Evolutionary conservation across 108 stramenopile species (phyloP).

Genomic region (Conticribra guillardii): DNA sequence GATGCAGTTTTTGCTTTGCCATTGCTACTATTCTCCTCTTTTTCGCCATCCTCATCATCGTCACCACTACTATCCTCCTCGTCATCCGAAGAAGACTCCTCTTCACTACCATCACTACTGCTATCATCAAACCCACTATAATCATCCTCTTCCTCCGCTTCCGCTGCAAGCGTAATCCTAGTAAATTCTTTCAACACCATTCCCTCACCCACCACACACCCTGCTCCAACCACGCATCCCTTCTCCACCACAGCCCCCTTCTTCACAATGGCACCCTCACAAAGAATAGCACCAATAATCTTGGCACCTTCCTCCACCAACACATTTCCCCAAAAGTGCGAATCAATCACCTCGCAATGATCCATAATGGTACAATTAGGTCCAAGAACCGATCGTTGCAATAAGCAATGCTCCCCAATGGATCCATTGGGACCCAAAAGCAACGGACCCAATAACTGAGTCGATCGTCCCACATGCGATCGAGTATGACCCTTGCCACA

Average conservation of each 20-base stretch:
- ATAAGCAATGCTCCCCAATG: slow-evolving; percentile 75
- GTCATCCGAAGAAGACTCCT: slow-evolving; percentile 32
- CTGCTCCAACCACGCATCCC: slow-evolving; percentile 91
- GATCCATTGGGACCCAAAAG: slow-evolving; percentile 65
- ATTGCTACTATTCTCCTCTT: not conserved
- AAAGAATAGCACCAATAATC: slow-evolving; percentile 72
- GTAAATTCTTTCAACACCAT: slow-evolving; percentile 84
- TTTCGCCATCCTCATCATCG: slow-evolving; percentile 10
- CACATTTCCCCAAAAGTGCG: slow-evolving; percentile 87
- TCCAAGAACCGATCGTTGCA: slow-evolving; percentile 79
- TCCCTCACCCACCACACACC: slow-evolving; percentile 86
- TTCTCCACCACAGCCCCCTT: slow-evolving; percentile 72
- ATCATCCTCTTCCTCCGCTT: slow-evolving; percentile 67
- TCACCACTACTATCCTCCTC: slow-evolving; percentile 20
- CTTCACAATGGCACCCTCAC: slow-evolving; percentile 65
- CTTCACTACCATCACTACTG: slow-evolving; percentile 37
- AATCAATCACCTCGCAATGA: slow-evolving; percentile 61
- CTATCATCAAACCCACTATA: slow-evolving; percentile 53
- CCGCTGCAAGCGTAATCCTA: slow-evolving; percentile 76
- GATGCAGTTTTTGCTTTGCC: not conserved
- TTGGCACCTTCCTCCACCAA: slow-evolving; percentile 72
- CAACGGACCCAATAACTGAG: slow-evolving; percentile 64
- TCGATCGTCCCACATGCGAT: slow-evolving; percentile 68
- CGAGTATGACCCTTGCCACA: slow-evolving; percentile 32
- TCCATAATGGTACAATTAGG: slow-evolving; percentile 69